A percentile compares a stretch with the other conserved stretches of the same genome.
Conservation (phyloP, 2,329 filamentous ascomycete genomes). For the Alternaria incomplexa region DNA sequence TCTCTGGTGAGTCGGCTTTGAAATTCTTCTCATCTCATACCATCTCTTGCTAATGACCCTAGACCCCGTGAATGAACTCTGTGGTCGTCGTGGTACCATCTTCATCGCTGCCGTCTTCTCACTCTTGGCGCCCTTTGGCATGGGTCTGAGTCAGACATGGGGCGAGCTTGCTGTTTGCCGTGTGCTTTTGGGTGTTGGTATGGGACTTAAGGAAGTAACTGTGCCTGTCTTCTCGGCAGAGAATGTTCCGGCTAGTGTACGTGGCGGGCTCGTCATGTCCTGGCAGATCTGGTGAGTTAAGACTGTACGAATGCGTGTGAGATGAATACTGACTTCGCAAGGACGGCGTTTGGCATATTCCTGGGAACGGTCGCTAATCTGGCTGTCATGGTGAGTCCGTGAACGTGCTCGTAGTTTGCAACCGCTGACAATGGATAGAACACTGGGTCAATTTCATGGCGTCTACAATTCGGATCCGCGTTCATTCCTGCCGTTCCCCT, state of each 20-base stretch:
- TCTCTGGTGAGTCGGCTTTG: constrained; percentile 10
- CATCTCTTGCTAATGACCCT: neutral
- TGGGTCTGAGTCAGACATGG: constrained; percentile 47
- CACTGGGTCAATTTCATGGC: constrained; percentile 46
- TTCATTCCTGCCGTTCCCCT: constrained; percentile 50
- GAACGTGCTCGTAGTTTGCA: neutral
- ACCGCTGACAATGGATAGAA: constrained; percentile 22
- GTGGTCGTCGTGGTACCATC: constrained; percentile 43
- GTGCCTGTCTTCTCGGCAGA: constrained; percentile 57
- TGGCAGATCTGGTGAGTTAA: constrained; percentile 50
- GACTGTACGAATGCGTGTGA: neutral
- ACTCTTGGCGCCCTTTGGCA: constrained; percentile 45
- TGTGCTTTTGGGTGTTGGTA: constrained; percentile 48
- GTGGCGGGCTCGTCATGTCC: constrained; percentile 56
- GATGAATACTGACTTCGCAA: neutral
- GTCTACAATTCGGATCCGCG: constrained; percentile 49
- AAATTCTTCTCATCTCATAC: neutral
- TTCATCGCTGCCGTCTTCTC: constrained; percentile 45
- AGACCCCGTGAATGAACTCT: constrained; percentile 38
- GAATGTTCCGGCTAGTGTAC: constrained; percentile 55
- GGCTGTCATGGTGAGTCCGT: constrained; percentile 39
- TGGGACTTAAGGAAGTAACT: constrained; percentile 54
- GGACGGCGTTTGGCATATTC: constrained; percentile 54
- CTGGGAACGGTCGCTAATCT: constrained; percentile 52
- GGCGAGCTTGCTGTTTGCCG: constrained; percentile 49